phyloP scores from a whole-genome alignment of 169 alveolate species.

The Cyclospora cayetanensis region DNA sequence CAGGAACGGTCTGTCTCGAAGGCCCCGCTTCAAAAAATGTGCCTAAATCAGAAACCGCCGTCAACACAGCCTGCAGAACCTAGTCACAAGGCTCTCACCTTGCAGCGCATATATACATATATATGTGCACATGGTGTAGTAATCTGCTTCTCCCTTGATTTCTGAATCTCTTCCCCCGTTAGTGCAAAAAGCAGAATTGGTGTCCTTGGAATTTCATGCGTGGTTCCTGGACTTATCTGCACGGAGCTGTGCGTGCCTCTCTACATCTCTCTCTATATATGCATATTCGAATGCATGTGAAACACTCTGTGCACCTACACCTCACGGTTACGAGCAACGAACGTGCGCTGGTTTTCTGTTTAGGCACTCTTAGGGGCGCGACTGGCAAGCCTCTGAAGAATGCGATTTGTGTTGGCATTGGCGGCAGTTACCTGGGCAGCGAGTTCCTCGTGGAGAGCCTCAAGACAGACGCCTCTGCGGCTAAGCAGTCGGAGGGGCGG shows the following conservation, averaged over 20 bases:
- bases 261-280: not conserved
- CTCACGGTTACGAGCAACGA: not conserved
- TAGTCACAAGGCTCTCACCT: no score
- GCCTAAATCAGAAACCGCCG: no score
- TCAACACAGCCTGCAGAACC: no score
- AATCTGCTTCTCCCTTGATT: no score
- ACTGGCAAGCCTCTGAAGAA: slow-evolving; percentile 92
- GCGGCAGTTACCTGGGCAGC: slow-evolving; percentile 98
- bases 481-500: slow-evolving; percentile 14
- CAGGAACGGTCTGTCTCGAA: slow-evolving; percentile 68
- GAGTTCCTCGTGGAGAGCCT: slow-evolving; percentile 85
- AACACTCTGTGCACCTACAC: not conserved
- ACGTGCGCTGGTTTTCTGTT: slow-evolving; percentile 45
- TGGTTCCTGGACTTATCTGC: no score
- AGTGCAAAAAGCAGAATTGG: no score
- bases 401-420: slow-evolving; percentile 97
- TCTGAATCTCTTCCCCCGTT: no score
- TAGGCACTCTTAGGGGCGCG: slow-evolving; percentile 91
- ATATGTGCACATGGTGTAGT: no score
- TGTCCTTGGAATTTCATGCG: no score
- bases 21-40: no score
- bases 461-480: slow-evolving; percentile 8
- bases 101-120: not conserved
- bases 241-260: no score
- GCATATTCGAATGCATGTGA: not conserved